Evolutionary conservation across 2,329 filamentous ascomycete genomes (phyloP), one percentile per base, ranked within the genome.

Genomic region (Pseudogymnoascus sp.): DNA sequence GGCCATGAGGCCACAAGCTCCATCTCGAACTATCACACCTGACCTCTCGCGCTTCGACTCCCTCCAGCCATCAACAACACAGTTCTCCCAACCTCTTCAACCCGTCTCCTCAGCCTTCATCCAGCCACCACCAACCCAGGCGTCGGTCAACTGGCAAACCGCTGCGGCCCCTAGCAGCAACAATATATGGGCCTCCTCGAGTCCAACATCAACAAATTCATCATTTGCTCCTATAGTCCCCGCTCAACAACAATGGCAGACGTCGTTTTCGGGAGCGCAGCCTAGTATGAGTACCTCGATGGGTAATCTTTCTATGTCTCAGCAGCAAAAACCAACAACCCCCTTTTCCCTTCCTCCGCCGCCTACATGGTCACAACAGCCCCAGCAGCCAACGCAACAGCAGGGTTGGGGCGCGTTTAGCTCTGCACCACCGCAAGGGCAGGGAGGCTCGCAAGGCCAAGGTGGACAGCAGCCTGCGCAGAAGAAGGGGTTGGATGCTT

Each of bases 261-360:
- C 65, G 11, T 45, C 37, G 10, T 69, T 66, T 34, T 66, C 70
- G 62, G 62, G 18, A 21, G 73, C 76, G 5, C 63, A 68, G 64
- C 70, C 71, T 64, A 76, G 70, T 62, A 73, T 82, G 67, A 73
- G 69, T 60, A 73, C 74, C 16, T 76, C 78, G 36, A 80, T 84
- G 79, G 75, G 77, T 10, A 79, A 69, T 63, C 74, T 85, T 71
- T 80, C 78, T 1, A 74, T 85, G 59, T 76, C 76, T 62, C 79
- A 80, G 64, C 72, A 75, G 57, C 74, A 77, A 62, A 60, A 71
- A 66, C 8, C 71, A 51, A 65, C 71, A 64, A 3, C 80, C 2
- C 81, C 83, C 0, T 86, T 86, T 70, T 85, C 84, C 1, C 74
- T 86, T 14, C 78, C 84, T 5, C 83, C 84, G 3, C 83, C 84